A percentile compares a stretch with the other conserved stretches of the same genome.
phyloP scores from a whole-genome alignment of 2,329 filamentous ascomycete species.

The Fusarium hainanense region DNA sequence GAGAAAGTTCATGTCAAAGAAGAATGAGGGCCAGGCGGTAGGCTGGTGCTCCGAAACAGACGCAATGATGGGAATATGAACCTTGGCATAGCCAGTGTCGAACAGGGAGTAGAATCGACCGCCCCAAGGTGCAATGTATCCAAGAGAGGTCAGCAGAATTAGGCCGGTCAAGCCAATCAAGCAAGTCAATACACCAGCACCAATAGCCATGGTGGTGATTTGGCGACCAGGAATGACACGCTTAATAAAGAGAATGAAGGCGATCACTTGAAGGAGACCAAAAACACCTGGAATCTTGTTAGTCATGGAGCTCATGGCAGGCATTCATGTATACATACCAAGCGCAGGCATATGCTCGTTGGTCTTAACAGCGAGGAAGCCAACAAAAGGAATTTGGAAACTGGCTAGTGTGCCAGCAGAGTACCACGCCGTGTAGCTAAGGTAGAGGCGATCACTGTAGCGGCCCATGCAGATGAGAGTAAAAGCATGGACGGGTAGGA shows the following conservation, averaged over 20 bases:
- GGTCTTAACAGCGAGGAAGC: conserved; percentile 94
- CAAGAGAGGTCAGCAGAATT: conserved; percentile 87
- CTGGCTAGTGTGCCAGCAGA: conserved; percentile 93
- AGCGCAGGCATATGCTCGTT: conserved; percentile 99
- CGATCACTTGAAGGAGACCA: conserved; percentile 92
- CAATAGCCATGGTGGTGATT: conserved; percentile 88
- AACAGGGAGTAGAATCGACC: conserved; percentile 99
- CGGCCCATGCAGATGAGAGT: conserved; percentile 96
- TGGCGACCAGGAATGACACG: conserved; percentile 91
- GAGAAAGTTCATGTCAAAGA: conserved; percentile 97
- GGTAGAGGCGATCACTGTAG: conserved; percentile 93
- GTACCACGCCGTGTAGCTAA: conserved; percentile 98
- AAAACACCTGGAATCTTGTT: conserved; percentile 76
- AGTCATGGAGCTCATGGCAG: neutral
- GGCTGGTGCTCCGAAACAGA: conserved; percentile 99
- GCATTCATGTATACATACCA: conserved; percentile 61
- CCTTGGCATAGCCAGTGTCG: conserved; percentile 99
- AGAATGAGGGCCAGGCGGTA: conserved; percentile 98
- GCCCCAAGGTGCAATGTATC: conserved; percentile 96
- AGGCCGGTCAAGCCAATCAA: conserved; percentile 77
- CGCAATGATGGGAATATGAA: conserved; percentile 98
- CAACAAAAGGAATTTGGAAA: conserved; percentile 99
- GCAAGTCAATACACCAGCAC: conserved; percentile 80
- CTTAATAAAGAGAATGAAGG: conserved; percentile 89
- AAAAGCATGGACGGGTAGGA: conserved; percentile 93